These are phyloP conservation scores for Vanrija sp. DNA, from an alignment of 1,284 basidiomycete genomes.

Conservation along the genomic window DNA sequence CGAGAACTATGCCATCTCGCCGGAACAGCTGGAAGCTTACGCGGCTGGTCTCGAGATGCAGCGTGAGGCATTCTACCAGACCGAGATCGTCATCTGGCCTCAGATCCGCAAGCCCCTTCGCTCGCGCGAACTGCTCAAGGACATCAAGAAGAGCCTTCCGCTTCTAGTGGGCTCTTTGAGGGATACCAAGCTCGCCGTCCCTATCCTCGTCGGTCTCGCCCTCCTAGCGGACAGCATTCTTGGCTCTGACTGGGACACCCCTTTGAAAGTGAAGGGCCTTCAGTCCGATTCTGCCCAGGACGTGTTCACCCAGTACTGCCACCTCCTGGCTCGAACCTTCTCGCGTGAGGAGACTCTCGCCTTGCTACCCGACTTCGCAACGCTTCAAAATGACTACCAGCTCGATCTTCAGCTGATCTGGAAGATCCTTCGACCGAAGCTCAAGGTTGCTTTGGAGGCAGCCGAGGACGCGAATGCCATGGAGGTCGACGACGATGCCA, in stretches of 20 bases:
- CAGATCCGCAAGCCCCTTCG: conserved; percentile 3
- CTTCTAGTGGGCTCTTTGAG: conserved; percentile 68
- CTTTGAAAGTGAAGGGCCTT: conserved; percentile 57
- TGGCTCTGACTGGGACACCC: conserved; percentile 27
- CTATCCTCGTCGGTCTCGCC: conserved; percentile 81
- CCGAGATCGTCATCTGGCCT: conserved; percentile 42
- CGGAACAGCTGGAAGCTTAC: conserved; percentile 82
- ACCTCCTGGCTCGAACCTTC: conserved; percentile 50
- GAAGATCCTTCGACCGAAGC: conserved; percentile 81
- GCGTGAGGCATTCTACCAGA: conserved; percentile 64
- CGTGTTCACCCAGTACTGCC: conserved; percentile 56
- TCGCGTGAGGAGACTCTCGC: conserved; percentile 45
- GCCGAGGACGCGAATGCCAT: conserved; percentile 21
- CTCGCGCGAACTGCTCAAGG: conserved; percentile 13
- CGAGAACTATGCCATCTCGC: conserved; percentile 68
- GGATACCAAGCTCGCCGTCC: conserved; percentile 67
- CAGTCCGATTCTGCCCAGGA: conserved; percentile 71
- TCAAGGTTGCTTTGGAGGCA: conserved; percentile 55
- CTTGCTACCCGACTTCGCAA: conserved; percentile 60
- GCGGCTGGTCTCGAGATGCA: conserved; percentile 83
- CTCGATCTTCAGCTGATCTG: conserved; percentile 80
- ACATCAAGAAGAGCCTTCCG: conserved; percentile 44
- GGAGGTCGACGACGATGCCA: conserved; percentile 9
- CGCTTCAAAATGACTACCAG: conserved; percentile 68
- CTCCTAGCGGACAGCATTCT: conserved; percentile 60